phyloP scores from a whole-genome alignment of 768 basidiomycete species.

The Candolleomyces efflorescens region DNA sequence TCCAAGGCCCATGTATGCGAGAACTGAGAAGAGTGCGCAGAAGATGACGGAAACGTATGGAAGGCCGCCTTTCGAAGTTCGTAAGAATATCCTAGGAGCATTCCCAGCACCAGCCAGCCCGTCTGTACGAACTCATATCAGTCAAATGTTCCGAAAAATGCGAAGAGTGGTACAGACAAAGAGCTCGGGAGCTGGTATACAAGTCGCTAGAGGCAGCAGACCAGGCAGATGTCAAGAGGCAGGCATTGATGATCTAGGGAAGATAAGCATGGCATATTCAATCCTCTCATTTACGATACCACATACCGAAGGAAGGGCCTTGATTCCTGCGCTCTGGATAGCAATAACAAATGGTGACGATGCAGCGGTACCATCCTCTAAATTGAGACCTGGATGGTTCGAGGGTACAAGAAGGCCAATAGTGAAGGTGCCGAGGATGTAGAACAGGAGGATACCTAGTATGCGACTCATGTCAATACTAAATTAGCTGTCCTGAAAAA shows the following conservation, averaged over 20 bases:
- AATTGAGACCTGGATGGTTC: conserved; percentile 48
- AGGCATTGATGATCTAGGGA: conserved; percentile 70
- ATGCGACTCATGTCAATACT: not conserved
- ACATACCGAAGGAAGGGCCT: conserved; percentile 70
- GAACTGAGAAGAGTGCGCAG: conserved; percentile 58
- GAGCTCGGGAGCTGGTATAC: conserved; percentile 82
- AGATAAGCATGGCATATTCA: not conserved
- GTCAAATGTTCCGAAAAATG: not conserved
- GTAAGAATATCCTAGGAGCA: conserved; percentile 76
- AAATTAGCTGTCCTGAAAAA: not conserved
- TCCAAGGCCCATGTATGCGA: conserved; percentile 81
- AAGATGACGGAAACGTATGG: conserved; percentile 72
- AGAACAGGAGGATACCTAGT: conserved; percentile 81
- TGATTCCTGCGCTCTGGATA: conserved; percentile 82
- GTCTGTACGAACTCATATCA: conserved; percentile 38
- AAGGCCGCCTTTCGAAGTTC: conserved; percentile 66
- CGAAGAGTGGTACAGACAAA: conserved; percentile 51
- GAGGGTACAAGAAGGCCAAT: conserved; percentile 85
- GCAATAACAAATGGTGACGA: conserved; percentile 92
- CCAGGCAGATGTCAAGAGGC: conserved; percentile 85
- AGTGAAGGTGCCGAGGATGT: conserved; percentile 60
- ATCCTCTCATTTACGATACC: not conserved
- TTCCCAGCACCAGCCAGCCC: conserved; percentile 77
- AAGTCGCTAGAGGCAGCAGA: conserved; percentile 88
- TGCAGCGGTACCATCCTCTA: conserved; percentile 57